These are phyloP conservation scores for Prillingera fragicola DNA, from an alignment of 1,284 basidiomycete species.

Conservation along the genomic window DNA sequence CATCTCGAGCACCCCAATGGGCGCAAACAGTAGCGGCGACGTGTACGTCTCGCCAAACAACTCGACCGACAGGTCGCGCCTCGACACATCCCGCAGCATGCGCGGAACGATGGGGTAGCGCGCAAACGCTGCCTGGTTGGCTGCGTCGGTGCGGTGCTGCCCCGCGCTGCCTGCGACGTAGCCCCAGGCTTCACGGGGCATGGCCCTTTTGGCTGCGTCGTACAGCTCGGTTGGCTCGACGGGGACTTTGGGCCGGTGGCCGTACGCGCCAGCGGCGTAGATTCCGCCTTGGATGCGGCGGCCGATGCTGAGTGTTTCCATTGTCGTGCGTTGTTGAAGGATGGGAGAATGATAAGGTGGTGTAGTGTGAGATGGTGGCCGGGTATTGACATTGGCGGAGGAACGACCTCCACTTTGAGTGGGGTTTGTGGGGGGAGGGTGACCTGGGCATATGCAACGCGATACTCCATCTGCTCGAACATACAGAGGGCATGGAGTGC, in stretches of 20 bases:
- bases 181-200: conserved; percentile 9
- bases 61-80: conserved; percentile 56
- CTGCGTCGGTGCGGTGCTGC: conserved; percentile 13
- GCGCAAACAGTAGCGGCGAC: conserved; percentile 63
- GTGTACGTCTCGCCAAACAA: conserved; percentile 63
- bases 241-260: conserved; percentile 6
- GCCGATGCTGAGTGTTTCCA: conserved; percentile 3
- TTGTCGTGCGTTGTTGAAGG: background rate
- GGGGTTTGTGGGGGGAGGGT: too few species aligned
- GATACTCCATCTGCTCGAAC: too few species aligned
- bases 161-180: conserved; percentile 18
- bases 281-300: conserved; percentile 10
- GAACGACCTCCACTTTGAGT: too few species aligned
- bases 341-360: background rate
- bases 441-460: too few species aligned
- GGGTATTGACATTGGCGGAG: too few species aligned
- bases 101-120: conserved; percentile 56
- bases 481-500: too few species aligned
- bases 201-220: conserved; percentile 4
- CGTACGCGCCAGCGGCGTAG: conserved; percentile 11
- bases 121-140: conserved; percentile 10
- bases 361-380: too few species aligned
- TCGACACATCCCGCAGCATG: conserved; percentile 66
- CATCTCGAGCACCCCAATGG: conserved; percentile 68
- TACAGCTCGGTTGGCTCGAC: conserved; percentile 8